Percentiles rank a stretch among this genome's conserved stretches.
Evolutionary conservation across 345 rosid genomes (phyloP).

Genomic region (Hypericum androsaemum): DNA sequence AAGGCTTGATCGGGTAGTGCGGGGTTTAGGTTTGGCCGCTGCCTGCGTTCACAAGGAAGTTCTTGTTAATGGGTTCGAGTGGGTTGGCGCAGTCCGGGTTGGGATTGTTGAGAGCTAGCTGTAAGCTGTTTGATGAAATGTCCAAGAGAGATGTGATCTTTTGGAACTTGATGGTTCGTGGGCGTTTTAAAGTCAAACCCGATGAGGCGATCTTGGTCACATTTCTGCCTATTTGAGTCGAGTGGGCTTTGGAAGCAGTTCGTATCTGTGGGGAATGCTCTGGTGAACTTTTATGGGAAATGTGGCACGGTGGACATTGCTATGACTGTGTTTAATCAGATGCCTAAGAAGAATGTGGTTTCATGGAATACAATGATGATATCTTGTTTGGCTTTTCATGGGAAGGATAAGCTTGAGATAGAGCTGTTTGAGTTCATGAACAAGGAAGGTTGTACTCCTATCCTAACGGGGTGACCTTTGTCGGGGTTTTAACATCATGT

Average conservation of each 20-base stretch:
- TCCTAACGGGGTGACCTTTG: too few species aligned
- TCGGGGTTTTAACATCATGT: slow-evolving; percentile 53
- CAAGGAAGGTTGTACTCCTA: slow-evolving; percentile 29
- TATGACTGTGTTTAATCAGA: slow-evolving; percentile 27
- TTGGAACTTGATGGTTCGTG: slow-evolving; percentile 62
- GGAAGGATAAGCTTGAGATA: slow-evolving; percentile 45
- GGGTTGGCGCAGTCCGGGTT: slow-evolving; percentile 38
- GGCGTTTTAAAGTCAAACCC: slow-evolving; percentile 44
- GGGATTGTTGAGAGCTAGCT: slow-evolving; percentile 49
- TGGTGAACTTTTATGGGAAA: slow-evolving; percentile 53
- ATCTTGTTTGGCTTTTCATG: slow-evolving; percentile 50
- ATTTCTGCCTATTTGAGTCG: slow-evolving; percentile 47
- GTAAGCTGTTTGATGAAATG: slow-evolving; percentile 53
- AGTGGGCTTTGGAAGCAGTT: slow-evolving; percentile 24
- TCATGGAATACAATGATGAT: slow-evolving; percentile 71
- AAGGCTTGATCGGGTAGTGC: slow-evolving; percentile 40
- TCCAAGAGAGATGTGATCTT: slow-evolving; percentile 34
- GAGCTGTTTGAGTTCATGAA: slow-evolving; percentile 48
- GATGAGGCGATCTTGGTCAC: slow-evolving; percentile 59
- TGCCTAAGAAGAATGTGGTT: slow-evolving; percentile 39
- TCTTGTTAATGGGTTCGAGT: slow-evolving; percentile 34
- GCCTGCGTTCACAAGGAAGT: slow-evolving; percentile 48
- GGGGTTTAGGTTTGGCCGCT: slow-evolving; percentile 30
- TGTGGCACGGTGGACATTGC: slow-evolving; percentile 49
- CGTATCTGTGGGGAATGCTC: slow-evolving; percentile 50